phyloP scores from a whole-genome alignment of 2,329 filamentous ascomycete species.

The Talaromyces sp. region DNA sequence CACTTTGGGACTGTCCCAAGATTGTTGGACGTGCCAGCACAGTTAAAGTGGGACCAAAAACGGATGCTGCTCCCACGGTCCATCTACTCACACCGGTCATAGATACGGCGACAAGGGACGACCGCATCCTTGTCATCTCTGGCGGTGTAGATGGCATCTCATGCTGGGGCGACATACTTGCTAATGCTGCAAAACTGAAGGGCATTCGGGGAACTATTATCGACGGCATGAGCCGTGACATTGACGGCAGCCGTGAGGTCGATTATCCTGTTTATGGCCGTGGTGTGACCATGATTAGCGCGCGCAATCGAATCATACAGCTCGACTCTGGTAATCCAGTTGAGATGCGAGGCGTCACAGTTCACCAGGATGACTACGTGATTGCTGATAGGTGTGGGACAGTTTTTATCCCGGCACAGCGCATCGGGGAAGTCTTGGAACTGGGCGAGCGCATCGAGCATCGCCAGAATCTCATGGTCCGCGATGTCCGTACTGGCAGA shows the following conservation, averaged over 20 bases:
- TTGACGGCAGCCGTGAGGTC: slow-evolving; percentile 28
- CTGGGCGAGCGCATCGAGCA: not conserved
- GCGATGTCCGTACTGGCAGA: not conserved
- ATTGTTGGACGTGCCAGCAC: not conserved
- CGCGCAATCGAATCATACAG: slow-evolving; percentile 27
- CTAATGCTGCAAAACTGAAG: slow-evolving; percentile 17
- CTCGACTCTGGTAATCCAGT: slow-evolving; percentile 24
- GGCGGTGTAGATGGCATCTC: not conserved
- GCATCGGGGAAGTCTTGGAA: not conserved
- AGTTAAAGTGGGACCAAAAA: not conserved
- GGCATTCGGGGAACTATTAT: slow-evolving; percentile 26
- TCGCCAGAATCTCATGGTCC: not conserved
- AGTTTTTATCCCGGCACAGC: not conserved
- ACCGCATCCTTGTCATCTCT: not conserved
- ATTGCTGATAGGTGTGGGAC: not conserved
- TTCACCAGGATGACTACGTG: not conserved
- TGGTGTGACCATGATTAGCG: slow-evolving; percentile 29
- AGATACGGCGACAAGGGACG: not conserved
- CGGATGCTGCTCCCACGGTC: not conserved
- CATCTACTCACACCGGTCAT: not conserved
- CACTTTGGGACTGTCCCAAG: not conserved
- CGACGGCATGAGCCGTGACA: slow-evolving; percentile 29
- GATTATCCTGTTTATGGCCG: slow-evolving; percentile 30
- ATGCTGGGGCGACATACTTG: not conserved
- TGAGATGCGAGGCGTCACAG: not conserved